Conservation (phyloP, 345 rosid genomes). For the Physaria fendleri region DNA sequence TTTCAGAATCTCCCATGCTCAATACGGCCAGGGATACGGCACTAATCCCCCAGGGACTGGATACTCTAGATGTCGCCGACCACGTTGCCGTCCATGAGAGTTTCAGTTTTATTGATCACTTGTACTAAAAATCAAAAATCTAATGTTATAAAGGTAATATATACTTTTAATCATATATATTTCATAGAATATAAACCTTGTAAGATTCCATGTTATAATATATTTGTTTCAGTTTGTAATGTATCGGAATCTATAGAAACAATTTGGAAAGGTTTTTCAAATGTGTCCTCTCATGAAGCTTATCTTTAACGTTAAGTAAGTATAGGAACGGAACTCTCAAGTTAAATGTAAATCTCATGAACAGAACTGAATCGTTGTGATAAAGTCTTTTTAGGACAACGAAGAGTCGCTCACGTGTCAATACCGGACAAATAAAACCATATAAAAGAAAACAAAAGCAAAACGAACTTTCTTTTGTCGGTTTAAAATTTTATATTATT, state of each 20-base stretch:
- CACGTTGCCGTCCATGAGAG: constrained; percentile 1
- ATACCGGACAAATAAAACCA: no score
- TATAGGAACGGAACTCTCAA: no score
- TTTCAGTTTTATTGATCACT: not conserved
- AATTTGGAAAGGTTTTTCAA: no score
- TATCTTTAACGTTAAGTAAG: no score
- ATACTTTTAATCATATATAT: not conserved
- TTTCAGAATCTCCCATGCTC: not conserved
- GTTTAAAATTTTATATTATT: no score
- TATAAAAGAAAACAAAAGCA: no score
- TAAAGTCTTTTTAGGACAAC: no score
- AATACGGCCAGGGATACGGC: not conserved
- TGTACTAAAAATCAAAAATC: not conserved
- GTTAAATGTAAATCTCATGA: no score
- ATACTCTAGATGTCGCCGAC: not conserved
- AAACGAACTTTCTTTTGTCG: no score
- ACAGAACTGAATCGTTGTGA: no score
- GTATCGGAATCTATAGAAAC: not conserved
- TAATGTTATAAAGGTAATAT: not conserved
- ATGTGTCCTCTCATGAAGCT: no score
- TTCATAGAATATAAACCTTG: not conserved
- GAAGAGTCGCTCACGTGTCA: no score
- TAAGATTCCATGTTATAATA: not conserved
- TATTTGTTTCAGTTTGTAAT: not conserved
- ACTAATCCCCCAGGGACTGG: not conserved